A percentile compares a stretch with the other conserved stretches of the same genome.
These are phyloP conservation scores for Epichloe typhina DNA, from an alignment of 2,329 filamentous ascomycete species.

Conservation along the genomic window DNA sequence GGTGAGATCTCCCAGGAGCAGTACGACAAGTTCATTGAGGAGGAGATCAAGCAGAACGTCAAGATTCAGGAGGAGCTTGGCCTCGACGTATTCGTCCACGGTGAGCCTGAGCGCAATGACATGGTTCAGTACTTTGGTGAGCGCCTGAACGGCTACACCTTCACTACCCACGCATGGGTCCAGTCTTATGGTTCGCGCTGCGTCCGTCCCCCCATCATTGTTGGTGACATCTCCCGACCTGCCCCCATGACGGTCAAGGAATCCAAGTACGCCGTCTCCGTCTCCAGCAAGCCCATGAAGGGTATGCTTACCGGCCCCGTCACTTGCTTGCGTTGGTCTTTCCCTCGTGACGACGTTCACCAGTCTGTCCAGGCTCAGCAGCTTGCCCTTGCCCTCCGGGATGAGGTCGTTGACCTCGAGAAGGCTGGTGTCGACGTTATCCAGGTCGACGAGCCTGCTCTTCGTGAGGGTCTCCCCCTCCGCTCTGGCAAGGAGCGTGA, in stretches of 20 bases:
- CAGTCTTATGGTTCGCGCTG: constrained; percentile 97
- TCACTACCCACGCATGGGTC: constrained; percentile 98
- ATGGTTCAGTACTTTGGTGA: constrained; percentile 99
- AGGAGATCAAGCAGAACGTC: constrained; percentile 91
- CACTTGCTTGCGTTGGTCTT: constrained; percentile 98
- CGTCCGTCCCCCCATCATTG: constrained; percentile 97
- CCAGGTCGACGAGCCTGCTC: constrained; percentile 97
- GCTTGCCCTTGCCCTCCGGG: constrained; percentile 93
- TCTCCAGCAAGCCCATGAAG: constrained; percentile 99
- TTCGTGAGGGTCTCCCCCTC: constrained; percentile 97
- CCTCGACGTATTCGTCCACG: constrained; percentile 94
- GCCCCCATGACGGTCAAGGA: constrained; percentile 99
- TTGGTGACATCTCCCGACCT: constrained; percentile 95
- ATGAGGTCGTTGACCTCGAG: constrained; percentile 97
- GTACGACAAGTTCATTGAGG: constrained; percentile 99
- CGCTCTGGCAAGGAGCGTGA: constrained; percentile 88
- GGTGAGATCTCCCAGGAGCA: constrained; percentile 81
- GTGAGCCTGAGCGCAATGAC: constrained; percentile 99
- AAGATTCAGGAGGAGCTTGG: constrained; percentile 97
- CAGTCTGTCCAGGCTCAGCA: constrained; percentile 98
- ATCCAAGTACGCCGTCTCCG: constrained; percentile 93
- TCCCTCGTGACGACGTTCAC: constrained; percentile 98
- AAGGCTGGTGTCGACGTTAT: constrained; percentile 93
- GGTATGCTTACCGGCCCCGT: constrained; percentile 99
- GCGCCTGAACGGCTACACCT: constrained; percentile 89